These are phyloP conservation scores for Saprolegnia parasitica DNA, from an alignment of 352 stramenopile genomes.

Conservation along the genomic window DNA sequence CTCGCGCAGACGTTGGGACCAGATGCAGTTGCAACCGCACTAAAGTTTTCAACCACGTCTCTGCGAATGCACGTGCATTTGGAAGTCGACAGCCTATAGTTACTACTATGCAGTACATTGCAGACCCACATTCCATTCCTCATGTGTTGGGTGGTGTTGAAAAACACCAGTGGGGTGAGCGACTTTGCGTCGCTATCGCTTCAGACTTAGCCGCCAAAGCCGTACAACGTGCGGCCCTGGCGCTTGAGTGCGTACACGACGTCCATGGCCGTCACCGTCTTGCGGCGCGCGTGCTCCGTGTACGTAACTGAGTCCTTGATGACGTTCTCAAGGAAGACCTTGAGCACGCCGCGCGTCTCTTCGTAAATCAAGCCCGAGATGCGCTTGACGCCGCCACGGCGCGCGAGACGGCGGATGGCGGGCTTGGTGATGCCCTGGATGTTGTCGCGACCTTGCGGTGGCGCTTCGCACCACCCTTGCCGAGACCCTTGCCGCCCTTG, in stretches of 20 bases:
- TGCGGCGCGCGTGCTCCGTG: conserved; percentile 93
- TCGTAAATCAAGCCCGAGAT: conserved; percentile 98
- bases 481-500: conserved; percentile 77
- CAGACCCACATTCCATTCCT: too few relatives aligned
- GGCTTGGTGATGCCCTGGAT: conserved; percentile 92
- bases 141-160: conserved; percentile 31
- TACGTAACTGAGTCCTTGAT: conserved; percentile 96
- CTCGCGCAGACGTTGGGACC: too few relatives aligned
- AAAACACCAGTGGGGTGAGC: conserved; percentile 22
- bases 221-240: conserved; percentile 93
- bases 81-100: too few relatives aligned
- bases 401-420: conserved; percentile 97
- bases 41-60: too few relatives aligned
- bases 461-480: conserved; percentile 80
- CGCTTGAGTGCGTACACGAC: conserved; percentile 98
- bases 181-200: background rate
- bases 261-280: conserved; percentile 98
- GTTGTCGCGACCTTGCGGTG: conserved; percentile 88
- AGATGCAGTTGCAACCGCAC: too few relatives aligned
- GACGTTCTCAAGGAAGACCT: conserved; percentile 99
- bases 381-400: conserved; percentile 97
- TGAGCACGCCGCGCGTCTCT: conserved; percentile 96
- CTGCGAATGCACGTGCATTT: too few relatives aligned
- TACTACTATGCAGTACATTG: too few relatives aligned
- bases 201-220: conserved; percentile 69